Percentiles rank a stretch among this genome's conserved stretches.
These are phyloP conservation scores for Trametes versicolor DNA, from an alignment of 1,284 basidiomycete genomes.

Conservation along the genomic window DNA sequence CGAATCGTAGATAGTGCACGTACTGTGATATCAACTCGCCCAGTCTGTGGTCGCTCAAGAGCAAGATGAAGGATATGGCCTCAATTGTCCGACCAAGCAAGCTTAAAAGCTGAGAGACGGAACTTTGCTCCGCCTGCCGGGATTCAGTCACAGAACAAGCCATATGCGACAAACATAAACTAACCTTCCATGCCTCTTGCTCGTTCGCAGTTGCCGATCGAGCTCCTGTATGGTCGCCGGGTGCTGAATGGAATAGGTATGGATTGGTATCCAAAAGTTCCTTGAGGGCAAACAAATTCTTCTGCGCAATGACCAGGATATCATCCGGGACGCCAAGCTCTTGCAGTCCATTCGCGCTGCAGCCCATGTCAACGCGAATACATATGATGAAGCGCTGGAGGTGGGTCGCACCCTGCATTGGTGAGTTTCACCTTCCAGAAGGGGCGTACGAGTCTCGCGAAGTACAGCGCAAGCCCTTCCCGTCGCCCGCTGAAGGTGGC, in stretches of 20 bases:
- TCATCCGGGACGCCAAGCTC: conserved; percentile 71
- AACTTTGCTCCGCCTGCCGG: conserved; percentile 79
- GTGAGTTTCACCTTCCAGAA: conserved; percentile 90
- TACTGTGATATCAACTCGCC: conserved; percentile 87
- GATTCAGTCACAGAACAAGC: conserved; percentile 11
- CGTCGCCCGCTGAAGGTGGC: conserved; percentile 88
- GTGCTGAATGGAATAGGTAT: conserved; percentile 80
- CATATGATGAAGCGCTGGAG: conserved; percentile 5
- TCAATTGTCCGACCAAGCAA: conserved; percentile 89
- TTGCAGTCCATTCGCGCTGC: conserved; percentile 50
- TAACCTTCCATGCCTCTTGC: conserved; percentile 87
- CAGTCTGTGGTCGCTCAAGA: conserved; percentile 92
- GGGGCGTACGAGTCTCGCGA: conserved; percentile 86
- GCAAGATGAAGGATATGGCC: conserved; percentile 91
- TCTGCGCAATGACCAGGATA: conserved; percentile 75
- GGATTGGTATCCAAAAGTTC: conserved; percentile 82
- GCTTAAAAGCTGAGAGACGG: conserved; percentile 75
- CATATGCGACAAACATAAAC: conserved; percentile 20
- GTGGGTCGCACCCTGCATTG: conserved; percentile 57
- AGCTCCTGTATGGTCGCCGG: conserved; percentile 67
- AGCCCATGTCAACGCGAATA: not conserved
- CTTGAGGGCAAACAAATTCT: conserved; percentile 81
- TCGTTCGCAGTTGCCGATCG: conserved; percentile 65
- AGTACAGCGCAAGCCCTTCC: conserved; percentile 90
- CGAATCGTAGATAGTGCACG: conserved; percentile 40